Evolutionary conservation across 768 basidiomycete species (phyloP), one percentile per base, ranked within the genome.

Genomic region (Amanita thiersii): DNA sequence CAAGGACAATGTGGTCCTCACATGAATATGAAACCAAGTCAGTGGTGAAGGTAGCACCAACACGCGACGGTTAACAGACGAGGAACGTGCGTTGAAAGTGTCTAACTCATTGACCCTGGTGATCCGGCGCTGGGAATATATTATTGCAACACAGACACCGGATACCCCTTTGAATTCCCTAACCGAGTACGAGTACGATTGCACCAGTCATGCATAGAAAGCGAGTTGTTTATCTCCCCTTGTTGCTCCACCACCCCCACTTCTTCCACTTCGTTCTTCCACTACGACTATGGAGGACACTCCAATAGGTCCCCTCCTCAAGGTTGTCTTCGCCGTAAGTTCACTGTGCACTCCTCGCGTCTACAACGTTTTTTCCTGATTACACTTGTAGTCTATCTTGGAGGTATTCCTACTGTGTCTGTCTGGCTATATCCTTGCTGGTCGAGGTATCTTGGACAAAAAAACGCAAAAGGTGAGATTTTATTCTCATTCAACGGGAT

Each of bases 351-450:
- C 6, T 28, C 24, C 19, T 25, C 17, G 44, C 48, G 25, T 26
- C 8, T 25, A n/a, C 24, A n/a, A 37, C 18, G 23, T 50, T 28
- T 20, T 19, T 18, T 29, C 23, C 12, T 40, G 33, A 36, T 15
- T 15, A 19, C 18, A 18, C 28, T 26, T 20, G 44, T 39, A 93
- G 89, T 89, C 89, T 6, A 91, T 94, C 47, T 66, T 87, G 21
- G 80, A 94, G 61, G 92, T 96, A 32, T 86, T 92, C 56, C 50
- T 94, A 31, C 66, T 92, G 44, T 93, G 89, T 64, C 54, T 87
- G 3, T 82, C 86, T 0, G 91, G 91, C 1, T 90, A 86, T 57
- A 65, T 81, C 18, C 79, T 97, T 28, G 88, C 93, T 1, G 60
- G 69, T 41, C 71, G 70, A 20, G 87, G 86, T 18, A 80, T 97